A percentile compares a stretch with the other conserved stretches of the same genome.
phyloP scores from a whole-genome alignment of 73 alveolate species.

The Stentor coeruleus region DNA sequence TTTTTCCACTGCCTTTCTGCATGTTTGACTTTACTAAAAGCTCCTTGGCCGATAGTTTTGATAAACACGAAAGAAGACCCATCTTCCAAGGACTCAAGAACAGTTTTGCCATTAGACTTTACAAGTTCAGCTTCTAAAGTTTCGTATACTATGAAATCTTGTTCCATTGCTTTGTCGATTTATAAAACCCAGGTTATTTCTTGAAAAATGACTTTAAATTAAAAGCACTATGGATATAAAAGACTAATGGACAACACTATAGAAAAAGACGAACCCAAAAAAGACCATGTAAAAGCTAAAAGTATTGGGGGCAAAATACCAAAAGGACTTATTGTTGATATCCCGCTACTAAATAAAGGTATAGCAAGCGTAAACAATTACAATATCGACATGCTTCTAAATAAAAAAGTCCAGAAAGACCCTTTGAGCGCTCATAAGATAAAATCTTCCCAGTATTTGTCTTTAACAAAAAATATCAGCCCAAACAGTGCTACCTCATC shows the following conservation, averaged over 20 bases:
- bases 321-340: no score
- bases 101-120: not conserved
- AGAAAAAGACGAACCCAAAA: no score
- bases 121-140: not conserved
- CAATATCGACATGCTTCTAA: not conserved
- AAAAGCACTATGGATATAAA: no score
- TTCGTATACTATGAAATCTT: slow-evolving; percentile 22
- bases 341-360: slow-evolving; percentile 13
- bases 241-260: no score
- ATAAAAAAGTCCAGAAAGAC: slow-evolving; percentile 20
- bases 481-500: not conserved
- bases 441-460: no score
- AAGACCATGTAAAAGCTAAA: no score
- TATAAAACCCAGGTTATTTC: no score
- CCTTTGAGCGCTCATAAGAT: not conserved
- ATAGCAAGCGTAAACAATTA: not conserved
- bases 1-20: not conserved
- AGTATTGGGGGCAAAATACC: no score
- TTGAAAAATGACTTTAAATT: no score
- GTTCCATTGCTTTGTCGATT: no score
- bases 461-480: not conserved
- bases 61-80: not conserved
- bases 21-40: slow-evolving; percentile 22
- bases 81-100: slow-evolving; percentile 20
- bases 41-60: slow-evolving; percentile 25